phyloP scores from a whole-genome alignment of 2,329 filamentous ascomycete genomes.

The Colletotrichum lentis region DNA sequence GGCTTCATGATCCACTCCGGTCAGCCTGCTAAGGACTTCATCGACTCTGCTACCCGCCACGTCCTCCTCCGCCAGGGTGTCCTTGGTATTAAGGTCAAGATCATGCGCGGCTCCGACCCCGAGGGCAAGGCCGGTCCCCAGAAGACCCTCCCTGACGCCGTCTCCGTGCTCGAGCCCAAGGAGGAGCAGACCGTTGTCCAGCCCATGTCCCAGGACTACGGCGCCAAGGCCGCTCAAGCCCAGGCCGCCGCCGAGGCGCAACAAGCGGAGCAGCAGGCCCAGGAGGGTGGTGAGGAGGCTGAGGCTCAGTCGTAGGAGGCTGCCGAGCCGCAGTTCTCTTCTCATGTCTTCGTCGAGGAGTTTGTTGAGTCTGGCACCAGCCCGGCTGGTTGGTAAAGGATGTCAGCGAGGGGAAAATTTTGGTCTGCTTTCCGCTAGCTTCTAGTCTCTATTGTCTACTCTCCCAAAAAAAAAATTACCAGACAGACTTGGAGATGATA shows the following conservation, averaged over 20 bases:
- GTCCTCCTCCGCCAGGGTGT: conserved; percentile 99
- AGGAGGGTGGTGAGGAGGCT: conserved; percentile 64
- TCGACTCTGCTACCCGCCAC: conserved; percentile 97
- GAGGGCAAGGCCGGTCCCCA: conserved; percentile 98
- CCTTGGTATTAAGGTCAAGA: conserved; percentile 99
- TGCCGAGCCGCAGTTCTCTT: conserved; percentile 38
- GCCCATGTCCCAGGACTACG: conserved; percentile 98
- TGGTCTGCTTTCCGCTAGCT: conserved; percentile 21
- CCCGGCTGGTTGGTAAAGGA: not conserved
- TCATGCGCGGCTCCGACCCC: conserved; percentile 99
- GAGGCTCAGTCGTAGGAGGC: conserved; percentile 57
- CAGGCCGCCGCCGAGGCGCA: conserved; percentile 72
- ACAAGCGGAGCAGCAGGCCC: conserved; percentile 60
- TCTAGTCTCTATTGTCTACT: conserved; percentile 22
- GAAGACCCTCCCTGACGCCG: conserved; percentile 96
- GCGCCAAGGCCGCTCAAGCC: conserved; percentile 79
- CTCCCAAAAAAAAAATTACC: conserved; percentile 24
- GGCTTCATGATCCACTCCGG: conserved; percentile 99
- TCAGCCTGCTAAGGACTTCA: conserved; percentile 99
- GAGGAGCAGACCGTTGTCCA: conserved; percentile 96
- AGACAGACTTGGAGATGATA: conserved; percentile 24
- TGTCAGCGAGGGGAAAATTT: conserved; percentile 7
- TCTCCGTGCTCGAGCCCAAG: conserved; percentile 99
- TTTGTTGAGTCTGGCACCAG: conserved; percentile 16
- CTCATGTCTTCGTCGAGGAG: conserved; percentile 11